Base-by-base conservation (phyloP, 2,329 filamentous ascomycete genomes). In the Leptographium flavum region DNA sequence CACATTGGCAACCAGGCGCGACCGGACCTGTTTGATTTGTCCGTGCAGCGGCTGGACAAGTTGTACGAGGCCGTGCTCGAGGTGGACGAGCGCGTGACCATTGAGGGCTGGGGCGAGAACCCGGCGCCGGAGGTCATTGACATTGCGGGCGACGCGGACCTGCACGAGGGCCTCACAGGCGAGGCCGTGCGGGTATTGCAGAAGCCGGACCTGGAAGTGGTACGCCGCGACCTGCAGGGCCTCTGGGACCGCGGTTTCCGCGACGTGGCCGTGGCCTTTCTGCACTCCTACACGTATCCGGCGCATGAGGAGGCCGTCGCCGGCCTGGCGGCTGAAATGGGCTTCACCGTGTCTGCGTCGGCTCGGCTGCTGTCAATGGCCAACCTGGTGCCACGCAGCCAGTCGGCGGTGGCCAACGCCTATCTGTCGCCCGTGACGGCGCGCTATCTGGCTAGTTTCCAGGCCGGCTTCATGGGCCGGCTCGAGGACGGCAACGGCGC, bases 71-170 rank as follows among this genome's bases (percentile, higher is more conserved):
- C 69, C 37, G 87, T 94, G 0, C 68, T 94, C n/a, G 88, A 95
- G 65, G 72, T 94, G 35, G 83, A 93, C 49, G 88, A 95, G 69
- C 71, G 88, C 32, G 87, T 94, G 3, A 94, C 87, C 0, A 65
- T 94, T 13, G 87, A 94, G 59, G 87, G 94, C 57, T 94, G 93
- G 55, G 85, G 86, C 0, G 87, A 94, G 61, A 84, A 94, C 56
- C 87, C 87, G 1, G 68, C 74, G 54, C 69, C 84, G 45, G 66
- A 63, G 22, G 49, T 65, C 13, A 74, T 66, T 0, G 65, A 73
- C 66, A 3, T 66, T 67, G 50, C 66, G 2, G 54, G 63, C 3
- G 67, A 67, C 21, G 14, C 42, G 17, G 3, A 39, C 27, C 57
- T 81, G 74, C 22, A 84, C 3, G 69, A 68, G 28, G 81, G 80